Conservation (phyloP, 2,329 filamentous ascomycete species). For the Pseudogymnoascus sp. region DNA sequence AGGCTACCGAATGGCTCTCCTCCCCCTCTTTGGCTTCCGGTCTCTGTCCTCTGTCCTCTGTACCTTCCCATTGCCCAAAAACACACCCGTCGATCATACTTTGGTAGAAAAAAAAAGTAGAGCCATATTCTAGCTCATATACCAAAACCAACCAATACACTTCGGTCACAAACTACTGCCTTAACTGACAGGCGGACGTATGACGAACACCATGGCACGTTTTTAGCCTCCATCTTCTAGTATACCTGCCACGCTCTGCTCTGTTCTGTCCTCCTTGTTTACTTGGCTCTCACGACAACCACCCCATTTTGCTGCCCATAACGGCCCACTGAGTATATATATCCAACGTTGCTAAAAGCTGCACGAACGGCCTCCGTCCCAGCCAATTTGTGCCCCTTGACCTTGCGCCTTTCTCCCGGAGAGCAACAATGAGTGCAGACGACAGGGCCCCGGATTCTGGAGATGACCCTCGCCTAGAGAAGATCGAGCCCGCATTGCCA, state of each 20-base stretch:
- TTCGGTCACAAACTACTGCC: not conserved
- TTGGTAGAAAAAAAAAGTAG: not conserved
- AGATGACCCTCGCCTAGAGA: constrained; percentile 62
- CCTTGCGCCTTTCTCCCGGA: constrained; percentile 21
- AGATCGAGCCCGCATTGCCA: constrained; percentile 65
- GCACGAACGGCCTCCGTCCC: not conserved
- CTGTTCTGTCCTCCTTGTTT: constrained; percentile 1
- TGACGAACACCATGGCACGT: constrained; percentile 5
- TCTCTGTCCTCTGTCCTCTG: not conserved
- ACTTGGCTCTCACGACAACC: not conserved
- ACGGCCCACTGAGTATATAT: constrained; percentile 11
- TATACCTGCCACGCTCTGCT: not conserved
- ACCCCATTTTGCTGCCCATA: constrained; percentile 17
- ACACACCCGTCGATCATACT: not conserved
- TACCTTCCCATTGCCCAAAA: not conserved
- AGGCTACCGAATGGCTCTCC: not conserved
- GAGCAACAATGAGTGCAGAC: constrained; percentile 52
- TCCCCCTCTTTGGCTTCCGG: not conserved
- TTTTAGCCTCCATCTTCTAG: not conserved
- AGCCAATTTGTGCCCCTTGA: constrained; percentile 10
- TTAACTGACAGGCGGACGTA: not conserved
- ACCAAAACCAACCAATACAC: not conserved
- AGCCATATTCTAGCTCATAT: not conserved
- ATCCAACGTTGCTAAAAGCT: not conserved
- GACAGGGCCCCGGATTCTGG: constrained; percentile 79